A percentile compares a stretch with the other conserved stretches of the same genome.
These are phyloP conservation scores for Quercus tomentella DNA, from an alignment of 331 rosid genomes.

Conservation along the genomic window DNA sequence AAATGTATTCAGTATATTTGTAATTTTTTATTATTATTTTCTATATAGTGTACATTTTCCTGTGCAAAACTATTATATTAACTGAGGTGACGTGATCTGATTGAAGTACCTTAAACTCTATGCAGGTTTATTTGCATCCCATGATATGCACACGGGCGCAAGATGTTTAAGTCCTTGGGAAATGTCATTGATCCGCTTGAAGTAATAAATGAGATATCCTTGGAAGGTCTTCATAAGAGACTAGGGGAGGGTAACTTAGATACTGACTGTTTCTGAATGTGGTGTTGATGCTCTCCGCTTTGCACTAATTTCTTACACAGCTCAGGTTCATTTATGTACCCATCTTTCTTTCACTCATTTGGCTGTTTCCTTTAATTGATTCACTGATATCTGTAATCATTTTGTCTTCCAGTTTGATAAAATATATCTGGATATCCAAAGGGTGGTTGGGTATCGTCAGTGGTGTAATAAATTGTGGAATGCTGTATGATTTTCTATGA, in stretches of 20 bases:
- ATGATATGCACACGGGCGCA: constrained; percentile 95
- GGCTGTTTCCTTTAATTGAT: constrained; percentile 1
- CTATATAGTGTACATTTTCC: not conserved
- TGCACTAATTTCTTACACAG: constrained; percentile 85
- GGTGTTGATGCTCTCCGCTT: constrained; percentile 94
- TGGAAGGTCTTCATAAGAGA: constrained; percentile 78
- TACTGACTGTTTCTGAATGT: constrained; percentile 64
- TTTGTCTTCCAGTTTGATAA: constrained; percentile 69
- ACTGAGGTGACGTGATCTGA: not conserved
- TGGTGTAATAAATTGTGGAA: constrained; percentile 98
- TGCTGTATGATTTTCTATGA: constrained; percentile 83
- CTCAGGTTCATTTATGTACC: constrained; percentile 58
- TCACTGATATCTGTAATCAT: not conserved
- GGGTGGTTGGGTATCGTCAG: constrained; percentile 88
- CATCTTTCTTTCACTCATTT: not conserved
- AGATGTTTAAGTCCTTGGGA: constrained; percentile 95
- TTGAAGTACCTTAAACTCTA: not conserved
- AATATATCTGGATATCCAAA: constrained; percentile 85
- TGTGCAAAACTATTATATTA: not conserved
- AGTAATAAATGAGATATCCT: constrained; percentile 73
- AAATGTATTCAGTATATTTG: too few species aligned
- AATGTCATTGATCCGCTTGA: constrained; percentile 92
- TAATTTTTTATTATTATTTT: not conserved
- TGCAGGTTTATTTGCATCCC: constrained; percentile 89
- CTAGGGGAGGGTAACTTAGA: constrained; percentile 88